Conservation (phyloP, 495 filamentous ascomycete species). For the Xylaria palmicola region DNA sequence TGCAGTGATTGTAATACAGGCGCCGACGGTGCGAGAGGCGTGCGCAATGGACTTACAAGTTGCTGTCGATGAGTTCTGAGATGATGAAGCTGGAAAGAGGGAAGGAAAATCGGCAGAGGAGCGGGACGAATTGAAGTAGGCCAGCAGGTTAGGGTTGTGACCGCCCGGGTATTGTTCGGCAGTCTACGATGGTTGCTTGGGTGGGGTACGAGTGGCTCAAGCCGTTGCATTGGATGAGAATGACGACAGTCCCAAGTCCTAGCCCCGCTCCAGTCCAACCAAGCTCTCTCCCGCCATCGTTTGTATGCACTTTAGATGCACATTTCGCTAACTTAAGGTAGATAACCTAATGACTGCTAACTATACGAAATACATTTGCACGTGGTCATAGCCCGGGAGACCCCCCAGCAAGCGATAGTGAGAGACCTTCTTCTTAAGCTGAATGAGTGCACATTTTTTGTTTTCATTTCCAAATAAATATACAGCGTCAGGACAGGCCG, state of each 20-base stretch:
- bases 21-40: background rate
- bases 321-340: too few species aligned
- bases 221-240: background rate
- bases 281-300: too few species aligned
- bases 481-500: too few species aligned
- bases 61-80: constrained; percentile 20
- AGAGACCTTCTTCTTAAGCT: too few species aligned
- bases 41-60: constrained; percentile 3
- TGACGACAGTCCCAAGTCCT: background rate
- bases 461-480: too few species aligned
- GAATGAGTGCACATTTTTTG: too few species aligned
- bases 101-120: constrained; percentile 20
- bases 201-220: constrained; percentile 2
- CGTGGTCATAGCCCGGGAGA: too few species aligned
- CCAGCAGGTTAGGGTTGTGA: constrained; percentile 32
- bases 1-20: background rate
- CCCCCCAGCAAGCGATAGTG: too few species aligned
- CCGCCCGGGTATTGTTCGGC: constrained; percentile 28
- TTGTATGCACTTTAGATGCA: too few species aligned
- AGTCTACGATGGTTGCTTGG: background rate
- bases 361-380: too few species aligned
- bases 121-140: constrained; percentile 30
- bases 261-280: too few species aligned
- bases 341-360: too few species aligned
- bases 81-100: constrained; percentile 20